Evolutionary conservation across 2,329 filamentous ascomycete species (phyloP).

Genomic region (Epicoccum sorghinum): DNA sequence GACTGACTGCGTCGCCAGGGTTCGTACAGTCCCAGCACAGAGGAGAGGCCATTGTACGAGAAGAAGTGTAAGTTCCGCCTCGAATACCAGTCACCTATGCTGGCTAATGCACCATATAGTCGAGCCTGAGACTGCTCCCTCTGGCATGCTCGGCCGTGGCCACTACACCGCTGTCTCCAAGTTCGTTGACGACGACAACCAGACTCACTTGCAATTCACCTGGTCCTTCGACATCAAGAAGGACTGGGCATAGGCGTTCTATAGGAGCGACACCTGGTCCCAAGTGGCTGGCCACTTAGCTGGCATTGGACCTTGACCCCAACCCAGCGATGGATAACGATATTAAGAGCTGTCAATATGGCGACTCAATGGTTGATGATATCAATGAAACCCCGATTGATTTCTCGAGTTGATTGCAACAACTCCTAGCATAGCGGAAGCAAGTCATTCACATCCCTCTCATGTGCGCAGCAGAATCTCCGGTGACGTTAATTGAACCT

Average conservation of each 20-base stretch:
- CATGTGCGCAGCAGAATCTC: background rate
- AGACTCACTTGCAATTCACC: conserved; percentile 87
- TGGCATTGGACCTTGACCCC: conserved; percentile 16
- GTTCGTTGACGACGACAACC: conserved; percentile 95
- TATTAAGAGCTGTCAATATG: conserved; percentile 26
- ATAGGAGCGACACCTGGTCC: background rate
- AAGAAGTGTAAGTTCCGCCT: conserved; percentile 78
- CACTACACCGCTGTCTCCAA: conserved; percentile 88
- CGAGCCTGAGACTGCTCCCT: conserved; percentile 88
- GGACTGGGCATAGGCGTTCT: conserved; percentile 72
- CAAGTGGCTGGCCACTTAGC: conserved; percentile 17
- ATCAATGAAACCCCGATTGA: conserved; percentile 23
- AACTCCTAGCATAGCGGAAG: conserved; percentile 20
- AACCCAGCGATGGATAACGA: conserved; percentile 19
- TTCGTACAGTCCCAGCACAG: conserved; percentile 91
- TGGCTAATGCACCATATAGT: conserved; percentile 59
- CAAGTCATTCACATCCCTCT: conserved; percentile 12
- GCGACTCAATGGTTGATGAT: conserved; percentile 37
- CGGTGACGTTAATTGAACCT: conserved; percentile 14
- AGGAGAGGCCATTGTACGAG: conserved; percentile 80
- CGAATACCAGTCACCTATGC: background rate
- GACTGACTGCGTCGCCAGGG: conserved; percentile 62
- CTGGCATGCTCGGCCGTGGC: conserved; percentile 86
- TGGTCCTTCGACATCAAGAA: conserved; percentile 98
- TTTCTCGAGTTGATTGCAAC: conserved; percentile 16